phyloP scores from a whole-genome alignment of 768 basidiomycete species.

The Fomitopsis serialis region DNA sequence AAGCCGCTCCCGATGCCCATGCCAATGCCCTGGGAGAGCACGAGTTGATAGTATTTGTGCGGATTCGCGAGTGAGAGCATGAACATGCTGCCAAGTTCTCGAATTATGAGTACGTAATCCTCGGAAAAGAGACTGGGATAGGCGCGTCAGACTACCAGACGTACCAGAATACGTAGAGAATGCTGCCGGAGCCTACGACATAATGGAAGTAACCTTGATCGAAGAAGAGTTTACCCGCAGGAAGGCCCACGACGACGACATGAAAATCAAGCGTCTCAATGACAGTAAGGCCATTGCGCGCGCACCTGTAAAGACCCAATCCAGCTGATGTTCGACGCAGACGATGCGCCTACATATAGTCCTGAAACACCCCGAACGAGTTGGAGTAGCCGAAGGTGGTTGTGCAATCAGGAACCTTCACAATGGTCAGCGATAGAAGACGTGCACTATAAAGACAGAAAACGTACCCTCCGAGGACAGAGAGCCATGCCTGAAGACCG shows the following conservation, averaged over 20 bases:
- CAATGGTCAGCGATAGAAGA: background rate
- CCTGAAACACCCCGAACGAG: conserved; percentile 15
- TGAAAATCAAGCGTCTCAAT: conserved; percentile 25
- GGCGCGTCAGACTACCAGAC: no score
- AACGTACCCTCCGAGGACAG: background rate
- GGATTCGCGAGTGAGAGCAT: conserved; percentile 40
- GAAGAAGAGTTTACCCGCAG: conserved; percentile 37
- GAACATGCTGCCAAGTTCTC: conserved; percentile 27
- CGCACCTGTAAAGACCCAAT: conserved; percentile 41
- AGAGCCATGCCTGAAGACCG: background rate
- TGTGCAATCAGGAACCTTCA: background rate
- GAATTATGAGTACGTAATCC: no score
- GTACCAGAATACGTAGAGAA: conserved; percentile 20
- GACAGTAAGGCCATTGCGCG: no score
- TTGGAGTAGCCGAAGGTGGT: conserved; percentile 10
- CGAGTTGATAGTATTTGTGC: conserved; percentile 41
- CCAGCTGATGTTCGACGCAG: conserved; percentile 30
- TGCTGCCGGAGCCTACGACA: conserved; percentile 18
- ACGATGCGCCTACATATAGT: conserved; percentile 7
- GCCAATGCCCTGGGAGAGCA: conserved; percentile 47
- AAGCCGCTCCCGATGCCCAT: conserved; percentile 44
- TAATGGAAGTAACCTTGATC: conserved; percentile 43
- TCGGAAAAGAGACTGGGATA: no score
- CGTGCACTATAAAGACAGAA: background rate
- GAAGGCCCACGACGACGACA: conserved; percentile 35